These are phyloP conservation scores for Suhomyces kilbournensis DNA, from an alignment of 805 yeast species.

Conservation along the genomic window DNA sequence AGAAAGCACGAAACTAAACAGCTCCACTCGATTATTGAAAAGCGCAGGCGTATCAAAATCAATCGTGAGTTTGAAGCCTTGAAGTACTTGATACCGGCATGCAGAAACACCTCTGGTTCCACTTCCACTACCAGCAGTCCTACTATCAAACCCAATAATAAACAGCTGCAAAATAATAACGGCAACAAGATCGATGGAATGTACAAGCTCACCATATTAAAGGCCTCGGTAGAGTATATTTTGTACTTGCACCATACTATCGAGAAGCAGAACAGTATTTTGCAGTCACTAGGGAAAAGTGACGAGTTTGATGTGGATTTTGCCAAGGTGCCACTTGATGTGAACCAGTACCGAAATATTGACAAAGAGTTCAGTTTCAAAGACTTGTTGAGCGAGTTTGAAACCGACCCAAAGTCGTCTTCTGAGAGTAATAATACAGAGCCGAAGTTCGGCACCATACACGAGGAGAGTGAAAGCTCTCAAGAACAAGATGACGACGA, in stretches of 20 bases:
- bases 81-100: constrained; percentile 75
- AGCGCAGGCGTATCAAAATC: constrained; percentile 72
- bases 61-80: constrained; percentile 81
- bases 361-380: constrained; percentile 55
- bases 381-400: constrained; percentile 15
- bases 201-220: constrained; percentile 77
- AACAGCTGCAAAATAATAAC: constrained; percentile 3
- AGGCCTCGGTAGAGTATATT: constrained; percentile 80
- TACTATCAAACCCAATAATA: constrained; percentile 15
- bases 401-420: neutral
- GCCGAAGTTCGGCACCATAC: constrained; percentile 7
- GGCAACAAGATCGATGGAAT: constrained; percentile 55
- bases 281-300: constrained; percentile 17
- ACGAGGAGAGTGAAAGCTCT: constrained; percentile 6
- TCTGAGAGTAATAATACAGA: neutral
- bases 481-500: neutral
- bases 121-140: constrained; percentile 16
- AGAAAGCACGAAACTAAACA: constrained; percentile 44
- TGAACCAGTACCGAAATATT: constrained; percentile 57
- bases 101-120: constrained; percentile 48
- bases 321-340: constrained; percentile 53
- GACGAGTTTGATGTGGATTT: constrained; percentile 43
- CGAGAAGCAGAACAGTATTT: constrained; percentile 47
- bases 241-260: constrained; percentile 63
- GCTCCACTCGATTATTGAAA: constrained; percentile 73